Evolutionary conservation across 2,329 filamentous ascomycete species (phyloP), one percentile per base, ranked within the genome.

Genomic region (Talaromyces amestolkiae): DNA sequence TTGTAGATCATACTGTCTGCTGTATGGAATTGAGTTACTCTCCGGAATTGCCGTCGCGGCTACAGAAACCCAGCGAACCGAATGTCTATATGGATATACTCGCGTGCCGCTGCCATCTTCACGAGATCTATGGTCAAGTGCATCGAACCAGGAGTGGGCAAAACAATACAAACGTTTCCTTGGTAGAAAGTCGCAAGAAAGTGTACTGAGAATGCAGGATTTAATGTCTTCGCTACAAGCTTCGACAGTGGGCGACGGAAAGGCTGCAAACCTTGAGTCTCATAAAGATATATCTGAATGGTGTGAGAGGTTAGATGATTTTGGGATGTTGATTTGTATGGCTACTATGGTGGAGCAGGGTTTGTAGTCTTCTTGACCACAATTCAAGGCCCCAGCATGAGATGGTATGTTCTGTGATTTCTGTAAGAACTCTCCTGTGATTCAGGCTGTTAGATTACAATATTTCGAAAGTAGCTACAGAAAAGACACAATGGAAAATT

Each of bases 281-380:
- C 17, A 15, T 22, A 35, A 56, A 8, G 31, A 22, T 13, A 37
- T 41, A 33, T 22, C 47, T 17, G 47, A 37, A 62, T 62, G 60
- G 60, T 62, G 60, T 43, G 47, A 62, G 17, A 49, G 37, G 15
- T 53, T 62, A 22, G 60, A 62, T 43, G 45, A 62, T 2, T 62
- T 62, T 51, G 60, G 60, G 11, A 43, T 31, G 45, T 22, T 62
- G 45, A 22, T 62, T 8, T 61, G 58, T 41, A 61, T 61, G 58
- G 58, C 58, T 61, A 49, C 58, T 13, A 61, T 61, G 58, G 22
- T 61, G 41, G 58, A 41, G 27, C 43, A 47, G 13, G 58, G 58
- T 22, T 37, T 56, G 15, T 56, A 56, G 51, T 22, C 47, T 27
- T 17, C 3, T 27, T 7, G 22, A 51, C 15, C 45, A 31, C 8